Conservation (phyloP, 2,329 filamentous ascomycete species). For the Aspergillus carbonarius region DNA sequence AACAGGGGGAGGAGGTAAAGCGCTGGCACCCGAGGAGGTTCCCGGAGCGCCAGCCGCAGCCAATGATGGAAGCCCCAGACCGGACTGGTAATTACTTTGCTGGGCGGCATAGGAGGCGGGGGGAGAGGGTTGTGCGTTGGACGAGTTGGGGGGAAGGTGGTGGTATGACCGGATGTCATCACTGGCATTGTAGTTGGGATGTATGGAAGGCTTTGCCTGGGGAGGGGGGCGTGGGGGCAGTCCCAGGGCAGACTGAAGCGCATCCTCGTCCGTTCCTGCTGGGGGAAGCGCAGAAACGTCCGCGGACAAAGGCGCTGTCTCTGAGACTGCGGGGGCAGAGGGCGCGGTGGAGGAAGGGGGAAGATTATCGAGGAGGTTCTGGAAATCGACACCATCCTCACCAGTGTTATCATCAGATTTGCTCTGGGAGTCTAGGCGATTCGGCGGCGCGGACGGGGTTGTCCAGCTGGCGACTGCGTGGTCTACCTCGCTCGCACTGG, state of each 20-base stretch:
- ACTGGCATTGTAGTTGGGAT: constrained; percentile 38
- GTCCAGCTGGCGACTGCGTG: constrained; percentile 22
- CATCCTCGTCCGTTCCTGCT: constrained; percentile 27
- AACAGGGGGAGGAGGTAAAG: constrained; percentile 42
- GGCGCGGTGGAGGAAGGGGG: constrained; percentile 35
- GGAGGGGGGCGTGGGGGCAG: constrained; percentile 47
- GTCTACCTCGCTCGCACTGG: constrained; percentile 33
- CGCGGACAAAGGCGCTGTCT: constrained; percentile 24
- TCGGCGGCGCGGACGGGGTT: constrained; percentile 19
- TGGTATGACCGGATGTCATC: constrained; percentile 44
- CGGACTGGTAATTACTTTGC: constrained; percentile 38
- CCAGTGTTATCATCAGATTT: constrained; percentile 21
- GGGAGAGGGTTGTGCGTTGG: constrained; percentile 20
- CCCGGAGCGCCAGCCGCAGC: constrained; percentile 36
- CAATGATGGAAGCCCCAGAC: constrained; percentile 22
- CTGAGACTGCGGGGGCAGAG: constrained; percentile 25
- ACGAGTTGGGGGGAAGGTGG: constrained; percentile 32
- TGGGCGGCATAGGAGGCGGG: constrained; percentile 31
- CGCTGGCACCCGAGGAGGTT: constrained; percentile 33
- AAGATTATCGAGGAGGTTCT: constrained; percentile 50
- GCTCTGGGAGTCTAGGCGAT: constrained; percentile 27
- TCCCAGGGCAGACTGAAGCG: constrained; percentile 37
- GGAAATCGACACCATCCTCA: constrained; percentile 47
- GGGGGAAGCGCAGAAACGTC: constrained; percentile 30
- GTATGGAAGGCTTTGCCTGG: constrained; percentile 43